Percentiles rank a stretch among this genome's conserved stretches.
Conservation (phyloP, 306 rosid genomes). For the Lathyrus tuberosus region DNA sequence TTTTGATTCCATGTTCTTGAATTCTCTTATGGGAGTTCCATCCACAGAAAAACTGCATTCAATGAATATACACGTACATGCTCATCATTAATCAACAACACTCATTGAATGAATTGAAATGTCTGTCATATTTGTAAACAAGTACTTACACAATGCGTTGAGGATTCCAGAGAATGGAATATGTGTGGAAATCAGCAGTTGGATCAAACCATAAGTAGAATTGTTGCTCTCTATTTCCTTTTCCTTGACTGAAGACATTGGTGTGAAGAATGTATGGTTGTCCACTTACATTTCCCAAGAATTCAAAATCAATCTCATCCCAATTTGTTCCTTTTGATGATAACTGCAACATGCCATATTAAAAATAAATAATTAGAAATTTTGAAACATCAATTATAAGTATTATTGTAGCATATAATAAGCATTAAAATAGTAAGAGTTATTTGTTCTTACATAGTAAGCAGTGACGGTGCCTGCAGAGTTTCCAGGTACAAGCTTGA, state of each 20-base stretch:
- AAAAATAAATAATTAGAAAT: background rate
- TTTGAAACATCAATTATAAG: background rate
- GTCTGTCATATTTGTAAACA: background rate
- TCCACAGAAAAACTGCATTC: conserved; percentile 65
- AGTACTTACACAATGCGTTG: conserved; percentile 56
- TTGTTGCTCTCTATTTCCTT: conserved; percentile 70
- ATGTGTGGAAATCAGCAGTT: conserved; percentile 66
- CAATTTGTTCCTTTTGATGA: conserved; percentile 65
- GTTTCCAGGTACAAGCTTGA: conserved; percentile 69
- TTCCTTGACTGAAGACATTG: conserved; percentile 71
- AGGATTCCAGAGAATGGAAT: conserved; percentile 75
- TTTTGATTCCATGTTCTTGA: conserved; percentile 62
- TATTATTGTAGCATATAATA: background rate
- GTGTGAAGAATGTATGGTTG: conserved; percentile 80
- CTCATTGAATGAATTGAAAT: background rate
- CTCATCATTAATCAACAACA: background rate
- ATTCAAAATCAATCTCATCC: conserved; percentile 84
- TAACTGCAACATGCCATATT: conserved; percentile 34
- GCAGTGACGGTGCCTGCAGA: conserved; percentile 81
- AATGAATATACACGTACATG: background rate
- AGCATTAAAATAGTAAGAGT: background rate
- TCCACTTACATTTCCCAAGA: conserved; percentile 72
- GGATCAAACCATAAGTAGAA: conserved; percentile 87
- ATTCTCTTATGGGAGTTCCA: conserved; percentile 72
- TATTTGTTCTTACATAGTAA: conserved; percentile 50